Evolutionary conservation across 331 rosid species (phyloP), one percentile per base, ranked within the genome.

Genomic region (Malus hybrid): DNA sequence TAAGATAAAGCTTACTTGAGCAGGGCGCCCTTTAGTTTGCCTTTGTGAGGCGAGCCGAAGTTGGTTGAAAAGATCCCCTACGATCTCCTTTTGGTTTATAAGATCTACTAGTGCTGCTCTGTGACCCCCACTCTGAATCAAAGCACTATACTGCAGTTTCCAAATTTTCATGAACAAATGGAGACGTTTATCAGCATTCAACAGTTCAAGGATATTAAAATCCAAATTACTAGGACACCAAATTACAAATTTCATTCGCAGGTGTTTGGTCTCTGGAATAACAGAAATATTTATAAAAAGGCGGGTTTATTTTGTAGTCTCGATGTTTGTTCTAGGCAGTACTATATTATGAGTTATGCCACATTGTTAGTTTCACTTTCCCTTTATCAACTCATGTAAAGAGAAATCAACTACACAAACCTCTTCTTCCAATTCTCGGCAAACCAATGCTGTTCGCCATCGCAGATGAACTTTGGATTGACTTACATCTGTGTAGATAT

Each of bases 381-480:
- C 78, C 22, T 10, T 36, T 57, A 10, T 29, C 60, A 46, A 13
- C 75, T 39, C 46, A 56, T 71, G 64, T 33, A 72, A 52, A 67
- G 67, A 75, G 50, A 24, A 61, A 44, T 32, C 72, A 52, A 68
- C 29, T 36, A 32, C 57, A 75, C 90, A 68, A 81, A 87, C 99
- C 99, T 94, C 99, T 18, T 92, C 99, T 87, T 94, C 97, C 84
- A 94, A 82, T 84, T 94, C 99, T 80, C 97, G 89, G 78, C 91
- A 89, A 84, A 94, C 83, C 82, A 94, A 84, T 70, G 97, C 97
- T 6, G 99, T 94, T 80, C 99, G 89, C 99, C 99, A 94, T 74
- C 99, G 89, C 76, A 90, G 83, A 81, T 94, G 97, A 71, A 94
- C 91, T 85, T 94, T 92, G 75, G 99, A 92, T 81, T 90, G 97